Conservation (phyloP, 345 rosid genomes). For the Rhodamnia argentea region DNA sequence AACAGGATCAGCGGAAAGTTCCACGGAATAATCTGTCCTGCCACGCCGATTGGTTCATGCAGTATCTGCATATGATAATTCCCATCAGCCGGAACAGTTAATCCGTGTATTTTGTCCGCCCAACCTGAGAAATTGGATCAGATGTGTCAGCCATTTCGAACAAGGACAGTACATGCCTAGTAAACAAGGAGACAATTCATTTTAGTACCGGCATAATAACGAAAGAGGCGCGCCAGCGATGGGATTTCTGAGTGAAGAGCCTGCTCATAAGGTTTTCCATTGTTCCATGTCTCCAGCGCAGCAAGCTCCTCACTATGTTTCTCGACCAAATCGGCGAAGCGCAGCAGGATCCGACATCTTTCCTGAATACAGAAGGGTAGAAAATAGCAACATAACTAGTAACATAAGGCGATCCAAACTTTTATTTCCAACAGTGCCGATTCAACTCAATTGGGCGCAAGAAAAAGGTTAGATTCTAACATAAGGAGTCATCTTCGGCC, state of each 20-base stretch:
- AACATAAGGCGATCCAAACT: not conserved
- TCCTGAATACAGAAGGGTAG: conserved; percentile 36
- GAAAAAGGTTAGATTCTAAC: conserved; percentile 8
- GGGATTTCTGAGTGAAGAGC: conserved; percentile 48
- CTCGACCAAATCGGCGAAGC: conserved; percentile 79
- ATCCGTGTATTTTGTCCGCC: not conserved
- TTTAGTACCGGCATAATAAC: conserved; percentile 60
- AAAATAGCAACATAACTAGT: not conserved
- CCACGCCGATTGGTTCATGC: conserved; percentile 29
- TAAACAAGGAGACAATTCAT: not conserved
- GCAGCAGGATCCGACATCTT: conserved; percentile 52
- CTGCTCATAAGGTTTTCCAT: conserved; percentile 76
- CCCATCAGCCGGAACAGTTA: not conserved
- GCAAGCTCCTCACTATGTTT: conserved; percentile 74
- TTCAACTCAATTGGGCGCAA: not conserved
- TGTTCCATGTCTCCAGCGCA: conserved; percentile 80
- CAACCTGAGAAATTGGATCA: not conserved
- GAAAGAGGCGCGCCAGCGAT: conserved; percentile 49
- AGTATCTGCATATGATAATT: conserved; percentile 21
- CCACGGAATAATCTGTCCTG: not conserved
- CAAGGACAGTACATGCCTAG: not conserved
- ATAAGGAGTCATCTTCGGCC: conserved; percentile 42
- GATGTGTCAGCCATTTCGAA: not conserved
- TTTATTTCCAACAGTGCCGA: not conserved
- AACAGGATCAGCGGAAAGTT: not conserved